Conservation (phyloP, 2,329 filamentous ascomycete species). For the Aphanoascus verrucosus region DNA sequence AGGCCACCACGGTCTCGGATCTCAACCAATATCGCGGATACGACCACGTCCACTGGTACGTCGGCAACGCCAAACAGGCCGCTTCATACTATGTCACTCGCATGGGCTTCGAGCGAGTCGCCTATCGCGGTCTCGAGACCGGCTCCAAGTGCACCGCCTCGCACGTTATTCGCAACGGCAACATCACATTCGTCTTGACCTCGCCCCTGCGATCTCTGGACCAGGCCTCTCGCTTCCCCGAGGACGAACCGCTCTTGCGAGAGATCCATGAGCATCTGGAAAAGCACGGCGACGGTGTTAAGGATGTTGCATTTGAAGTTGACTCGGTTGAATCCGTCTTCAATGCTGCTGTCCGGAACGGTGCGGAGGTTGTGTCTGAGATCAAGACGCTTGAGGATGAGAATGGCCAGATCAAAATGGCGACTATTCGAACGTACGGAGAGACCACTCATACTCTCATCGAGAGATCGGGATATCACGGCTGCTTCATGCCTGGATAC, state of each 20-base stretch:
- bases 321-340: constrained; percentile 79
- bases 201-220: constrained; percentile 49
- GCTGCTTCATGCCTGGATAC: constrained; percentile 76
- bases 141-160: constrained; percentile 70
- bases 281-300: constrained; percentile 83
- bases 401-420: constrained; percentile 57
- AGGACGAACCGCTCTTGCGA: constrained; percentile 54
- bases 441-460: constrained; percentile 92
- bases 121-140: constrained; percentile 81
- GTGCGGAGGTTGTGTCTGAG: constrained; percentile 30
- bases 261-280: constrained; percentile 77
- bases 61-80: constrained; percentile 92
- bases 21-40: constrained; percentile 58
- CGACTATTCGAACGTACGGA: constrained; percentile 82
- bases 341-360: constrained; percentile 52
- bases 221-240: constrained; percentile 47
- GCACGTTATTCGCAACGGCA: constrained; percentile 50
- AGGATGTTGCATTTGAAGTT: constrained; percentile 91
- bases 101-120: constrained; percentile 73
- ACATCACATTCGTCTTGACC: constrained; percentile 36
- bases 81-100: constrained; percentile 78
- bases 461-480: constrained; percentile 58
- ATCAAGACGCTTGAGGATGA: constrained; percentile 51
- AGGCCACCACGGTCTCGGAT: constrained; percentile 16
- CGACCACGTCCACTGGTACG: constrained; percentile 91